A percentile compares a stretch with the other conserved stretches of the same genome.
phyloP scores from a whole-genome alignment of 257 asterid species.

The Ilex aquifolium region DNA sequence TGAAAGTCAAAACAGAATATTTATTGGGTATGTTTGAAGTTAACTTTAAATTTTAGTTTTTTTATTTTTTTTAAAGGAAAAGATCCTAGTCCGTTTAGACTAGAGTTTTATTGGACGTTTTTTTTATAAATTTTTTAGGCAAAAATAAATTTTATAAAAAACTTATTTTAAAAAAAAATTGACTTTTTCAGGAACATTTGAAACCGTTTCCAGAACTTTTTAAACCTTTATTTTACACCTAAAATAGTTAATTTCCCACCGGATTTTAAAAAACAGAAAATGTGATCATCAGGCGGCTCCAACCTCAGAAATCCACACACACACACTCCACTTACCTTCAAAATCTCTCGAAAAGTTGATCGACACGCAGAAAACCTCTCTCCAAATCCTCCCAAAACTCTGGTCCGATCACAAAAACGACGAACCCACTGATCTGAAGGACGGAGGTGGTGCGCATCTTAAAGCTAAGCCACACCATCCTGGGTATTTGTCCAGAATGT shows the following conservation, averaged over 20 bases:
- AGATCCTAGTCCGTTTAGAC: too few species aligned
- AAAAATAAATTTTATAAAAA: too few species aligned
- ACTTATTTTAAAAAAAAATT: too few species aligned
- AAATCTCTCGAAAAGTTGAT: slow-evolving; percentile 20
- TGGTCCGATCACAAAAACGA: slow-evolving; percentile 16
- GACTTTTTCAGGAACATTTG: too few species aligned
- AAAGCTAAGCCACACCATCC: slow-evolving; percentile 24
- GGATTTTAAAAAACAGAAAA: background rate
- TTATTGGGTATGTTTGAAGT: too few species aligned
- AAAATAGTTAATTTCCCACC: slow-evolving; percentile 12
- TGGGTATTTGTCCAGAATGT: slow-evolving; percentile 19
- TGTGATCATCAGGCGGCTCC: slow-evolving; percentile 8
- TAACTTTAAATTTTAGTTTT: too few species aligned
- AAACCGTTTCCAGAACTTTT: too few species aligned
- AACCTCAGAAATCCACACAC: background rate
- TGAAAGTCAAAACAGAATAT: too few species aligned
- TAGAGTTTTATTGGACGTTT: too few species aligned
- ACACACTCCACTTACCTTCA: slow-evolving; percentile 8
- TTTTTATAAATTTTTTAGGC: too few species aligned
- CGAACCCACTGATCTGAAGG: slow-evolving; percentile 1
- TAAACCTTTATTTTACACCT: too few species aligned
- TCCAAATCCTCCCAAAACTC: slow-evolving; percentile 24
- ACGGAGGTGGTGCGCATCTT: slow-evolving; percentile 10
- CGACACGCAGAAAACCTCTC: slow-evolving; percentile 25
- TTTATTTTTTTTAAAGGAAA: too few species aligned